A percentile compares a stretch with the other conserved stretches of the same genome.
Conservation (phyloP, 2,329 filamentous ascomycete genomes). For the Cladosporium colombiae region DNA sequence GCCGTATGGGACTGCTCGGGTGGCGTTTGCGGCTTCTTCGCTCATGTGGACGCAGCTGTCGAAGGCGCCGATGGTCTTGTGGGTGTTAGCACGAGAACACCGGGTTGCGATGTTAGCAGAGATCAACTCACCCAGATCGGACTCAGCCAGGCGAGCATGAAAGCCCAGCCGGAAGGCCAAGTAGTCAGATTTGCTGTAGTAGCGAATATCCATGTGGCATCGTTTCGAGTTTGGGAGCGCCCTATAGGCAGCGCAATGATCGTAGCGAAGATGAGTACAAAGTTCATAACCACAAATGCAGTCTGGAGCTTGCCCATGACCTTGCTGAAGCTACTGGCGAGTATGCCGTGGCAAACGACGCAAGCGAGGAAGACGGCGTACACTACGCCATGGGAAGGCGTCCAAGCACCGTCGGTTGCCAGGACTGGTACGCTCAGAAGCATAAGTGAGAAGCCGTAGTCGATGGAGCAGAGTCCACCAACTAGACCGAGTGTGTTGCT, state of each 20-base stretch:
- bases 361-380: conserved; percentile 60
- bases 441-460: conserved; percentile 60
- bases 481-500: conserved; percentile 62
- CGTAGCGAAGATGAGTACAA: conserved; percentile 56
- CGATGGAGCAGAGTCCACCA: conserved; percentile 63
- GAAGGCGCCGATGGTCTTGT: conserved; percentile 45
- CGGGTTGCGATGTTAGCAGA: background rate
- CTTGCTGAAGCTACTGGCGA: conserved; percentile 55
- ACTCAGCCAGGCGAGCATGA: conserved; percentile 61
- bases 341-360: conserved; percentile 56
- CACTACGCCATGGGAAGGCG: conserved; percentile 56
- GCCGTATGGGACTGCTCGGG: conserved; percentile 59
- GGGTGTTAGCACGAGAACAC: background rate
- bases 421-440: conserved; percentile 61
- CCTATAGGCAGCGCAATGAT: conserved; percentile 60
- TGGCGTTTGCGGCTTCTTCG: conserved; percentile 62
- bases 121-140: conserved; percentile 61
- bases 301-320: conserved; percentile 62
- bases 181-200: conserved; percentile 59
- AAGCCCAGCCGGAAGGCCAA: conserved; percentile 51
- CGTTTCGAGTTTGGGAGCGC: conserved; percentile 39
- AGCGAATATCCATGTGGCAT: conserved; percentile 56
- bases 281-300: conserved; percentile 56
- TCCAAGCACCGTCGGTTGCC: conserved; percentile 57
- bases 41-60: conserved; percentile 61